Evolutionary conservation across 1,139 yeast species (phyloP).

Genomic region (Hemisphaericaspora lyxosophila): DNA sequence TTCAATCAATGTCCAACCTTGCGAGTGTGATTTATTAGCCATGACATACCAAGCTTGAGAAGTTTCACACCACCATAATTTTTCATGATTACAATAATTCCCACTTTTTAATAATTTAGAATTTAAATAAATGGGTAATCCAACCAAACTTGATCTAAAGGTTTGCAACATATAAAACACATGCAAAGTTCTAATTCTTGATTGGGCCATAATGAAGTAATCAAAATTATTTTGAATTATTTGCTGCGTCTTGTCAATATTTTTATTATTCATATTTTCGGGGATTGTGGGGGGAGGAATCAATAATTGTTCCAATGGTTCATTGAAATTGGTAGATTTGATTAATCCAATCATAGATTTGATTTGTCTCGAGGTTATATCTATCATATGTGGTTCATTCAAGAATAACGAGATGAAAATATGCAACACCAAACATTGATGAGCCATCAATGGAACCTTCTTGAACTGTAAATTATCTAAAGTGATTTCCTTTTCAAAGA

Average conservation of each 20-base stretch:
- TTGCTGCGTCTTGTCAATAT: conserved; percentile 17
- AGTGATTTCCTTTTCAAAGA: conserved; percentile 59
- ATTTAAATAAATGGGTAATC: conserved; percentile 58
- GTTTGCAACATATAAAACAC: conserved; percentile 73
- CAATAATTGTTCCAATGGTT: conserved; percentile 62
- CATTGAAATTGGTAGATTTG: conserved; percentile 71
- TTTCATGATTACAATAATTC: conserved; percentile 66
- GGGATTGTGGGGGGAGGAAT: conserved; percentile 51
- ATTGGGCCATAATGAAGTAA: conserved; percentile 77
- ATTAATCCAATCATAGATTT: conserved; percentile 77
- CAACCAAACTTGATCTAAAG: conserved; percentile 61
- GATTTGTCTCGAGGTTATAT: conserved; percentile 72
- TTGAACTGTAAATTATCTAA: conserved; percentile 50
- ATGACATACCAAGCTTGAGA: conserved; percentile 57
- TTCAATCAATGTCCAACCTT: conserved; percentile 37
- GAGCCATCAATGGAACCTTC: conserved; percentile 82
- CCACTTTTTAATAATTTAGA: conserved; percentile 72
- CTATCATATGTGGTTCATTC: conserved; percentile 71
- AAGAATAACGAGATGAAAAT: conserved; percentile 82
- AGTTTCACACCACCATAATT: conserved; percentile 64
- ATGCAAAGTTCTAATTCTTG: conserved; percentile 83
- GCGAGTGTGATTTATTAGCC: conserved; percentile 17
- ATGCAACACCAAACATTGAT: conserved; percentile 78
- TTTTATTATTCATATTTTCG: conserved; percentile 26
- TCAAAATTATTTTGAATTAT: conserved; percentile 52